A percentile compares a stretch with the other conserved stretches of the same genome.
Evolutionary conservation across 106 monocot genomes (phyloP).

Genomic region (Amphibolis antarctica): DNA sequence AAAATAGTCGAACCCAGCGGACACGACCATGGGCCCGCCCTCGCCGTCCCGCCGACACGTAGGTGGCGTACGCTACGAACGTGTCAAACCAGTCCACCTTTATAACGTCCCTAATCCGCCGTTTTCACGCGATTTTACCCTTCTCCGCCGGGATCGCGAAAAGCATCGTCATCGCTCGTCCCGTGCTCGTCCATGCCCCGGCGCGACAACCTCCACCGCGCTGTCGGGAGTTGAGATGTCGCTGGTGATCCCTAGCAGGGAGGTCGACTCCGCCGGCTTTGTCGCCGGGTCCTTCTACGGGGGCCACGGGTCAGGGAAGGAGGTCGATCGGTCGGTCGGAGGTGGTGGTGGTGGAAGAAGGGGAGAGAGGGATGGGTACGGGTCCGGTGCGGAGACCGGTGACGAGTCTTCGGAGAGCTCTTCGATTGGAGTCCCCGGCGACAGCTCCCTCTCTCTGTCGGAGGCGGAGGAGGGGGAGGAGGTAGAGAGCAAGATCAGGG

Average conservation of each 20-base stretch:
- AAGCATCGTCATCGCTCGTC: background rate
- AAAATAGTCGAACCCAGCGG: too few species aligned
- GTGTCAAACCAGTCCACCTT: background rate
- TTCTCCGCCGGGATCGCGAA: background rate
- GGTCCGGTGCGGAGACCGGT: background rate
- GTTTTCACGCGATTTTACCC: background rate
- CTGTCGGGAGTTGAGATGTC: background rate
- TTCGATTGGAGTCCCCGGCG: background rate
- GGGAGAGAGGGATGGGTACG: background rate
- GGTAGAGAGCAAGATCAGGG: slow-evolving; percentile 19
- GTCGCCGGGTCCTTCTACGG: background rate
- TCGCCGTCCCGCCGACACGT: background rate
- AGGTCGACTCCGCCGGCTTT: background rate
- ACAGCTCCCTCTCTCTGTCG: too few species aligned
- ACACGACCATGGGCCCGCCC: background rate
- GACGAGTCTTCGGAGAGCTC: slow-evolving; percentile 7
- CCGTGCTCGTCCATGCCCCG: background rate
- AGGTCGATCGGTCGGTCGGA: background rate
- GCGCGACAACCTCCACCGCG: too few species aligned
- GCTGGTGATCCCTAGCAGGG: background rate
- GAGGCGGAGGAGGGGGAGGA: slow-evolving; percentile 21
- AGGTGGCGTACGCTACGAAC: background rate
- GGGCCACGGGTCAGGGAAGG: background rate
- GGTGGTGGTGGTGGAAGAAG: background rate
- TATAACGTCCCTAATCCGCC: background rate